phyloP scores from a whole-genome alignment of 306 rosid genomes.

The Glycine tomentella region DNA sequence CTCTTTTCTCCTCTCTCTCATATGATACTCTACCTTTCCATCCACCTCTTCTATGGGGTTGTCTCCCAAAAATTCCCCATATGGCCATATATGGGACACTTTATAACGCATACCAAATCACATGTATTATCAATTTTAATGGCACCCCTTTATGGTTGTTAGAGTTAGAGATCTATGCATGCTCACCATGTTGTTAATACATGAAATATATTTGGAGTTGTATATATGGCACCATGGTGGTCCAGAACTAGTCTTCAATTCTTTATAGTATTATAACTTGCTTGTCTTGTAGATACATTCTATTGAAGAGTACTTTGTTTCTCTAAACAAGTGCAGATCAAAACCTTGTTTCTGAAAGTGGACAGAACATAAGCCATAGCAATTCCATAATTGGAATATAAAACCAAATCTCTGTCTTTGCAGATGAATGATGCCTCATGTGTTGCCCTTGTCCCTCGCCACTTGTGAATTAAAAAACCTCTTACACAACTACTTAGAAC shows the following conservation, averaged over 20 bases:
- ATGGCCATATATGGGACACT: no score
- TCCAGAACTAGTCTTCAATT: conserved; percentile 41
- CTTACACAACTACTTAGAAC: no score
- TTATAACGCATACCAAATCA: no score
- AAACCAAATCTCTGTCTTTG: conserved; percentile 46
- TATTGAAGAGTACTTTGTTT: conserved; percentile 35
- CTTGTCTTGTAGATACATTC: conserved; percentile 39
- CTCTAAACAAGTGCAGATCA: conserved; percentile 8
- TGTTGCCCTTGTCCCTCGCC: conserved; percentile 47
- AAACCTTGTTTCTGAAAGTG: conserved; percentile 31
- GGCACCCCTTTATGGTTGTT: no score
- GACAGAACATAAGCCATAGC: conserved; percentile 43
- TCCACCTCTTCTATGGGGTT: no score
- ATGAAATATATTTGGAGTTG: conserved; percentile 36
- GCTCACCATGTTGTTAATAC: not conserved
- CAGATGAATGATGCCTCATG: conserved; percentile 42
- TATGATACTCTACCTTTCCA: no score
- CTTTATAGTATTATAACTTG: conserved; percentile 46
- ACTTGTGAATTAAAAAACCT: no score
- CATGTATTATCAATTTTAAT: no score
- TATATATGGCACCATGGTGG: conserved; percentile 48
- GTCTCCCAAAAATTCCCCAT: no score
- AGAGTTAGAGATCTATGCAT: no score
- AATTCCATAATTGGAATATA: conserved; percentile 38
- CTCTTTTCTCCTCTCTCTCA: no score